Evolutionary conservation across 495 filamentous ascomycete species (phyloP), one percentile per base, ranked within the genome.

Genomic region (Pseudevernia furfuracea): DNA sequence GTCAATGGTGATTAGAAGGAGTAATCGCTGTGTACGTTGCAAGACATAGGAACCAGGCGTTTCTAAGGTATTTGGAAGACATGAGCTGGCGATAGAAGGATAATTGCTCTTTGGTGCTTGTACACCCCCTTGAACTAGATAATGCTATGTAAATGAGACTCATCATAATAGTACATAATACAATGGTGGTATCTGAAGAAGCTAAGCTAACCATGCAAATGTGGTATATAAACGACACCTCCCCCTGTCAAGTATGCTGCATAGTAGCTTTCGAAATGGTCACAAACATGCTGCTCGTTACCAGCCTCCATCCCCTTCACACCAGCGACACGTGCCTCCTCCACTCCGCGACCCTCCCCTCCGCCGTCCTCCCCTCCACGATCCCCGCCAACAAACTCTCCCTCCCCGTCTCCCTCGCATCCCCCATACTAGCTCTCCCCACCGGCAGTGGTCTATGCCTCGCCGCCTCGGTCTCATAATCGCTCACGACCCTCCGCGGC

Each of bases 321-420:
- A 4, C 41, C 14, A 62, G 28, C 53, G 32, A 12, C 12, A 71
- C 69, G 63, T 67, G 63, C 48, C 67, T 48, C 48, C 67, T 69
- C 69, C 69, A 71, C 53, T 67, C 69, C 23, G 67, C 65, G 11
- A 71, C 69, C 56, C 69, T 52, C 25, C 65, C 67, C 44, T 48
- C 44, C 44, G 44, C 44, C 44, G 44, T 48, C 44, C 44, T 25
- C 44, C 44, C 44, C 44, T 48, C 44, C 44, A 23, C 52, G 19
- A 70, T 60, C 34, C 69, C 69, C 34, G 69, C 69, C 39, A 71
- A 28, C 44, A 61, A 32, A 59, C 67, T 69, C 43, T 62, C 67
- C 28, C 68, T 56, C 6, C 21, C 17, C 28, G 11, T 37, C 49
- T 56, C 38, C 23, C 41, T 41, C 9, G 28, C 10, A 21, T 23